Evolutionary conservation across 1,139 yeast species (phyloP), one percentile per base, ranked within the genome.

Genomic region (Geotrichum fermentans): DNA sequence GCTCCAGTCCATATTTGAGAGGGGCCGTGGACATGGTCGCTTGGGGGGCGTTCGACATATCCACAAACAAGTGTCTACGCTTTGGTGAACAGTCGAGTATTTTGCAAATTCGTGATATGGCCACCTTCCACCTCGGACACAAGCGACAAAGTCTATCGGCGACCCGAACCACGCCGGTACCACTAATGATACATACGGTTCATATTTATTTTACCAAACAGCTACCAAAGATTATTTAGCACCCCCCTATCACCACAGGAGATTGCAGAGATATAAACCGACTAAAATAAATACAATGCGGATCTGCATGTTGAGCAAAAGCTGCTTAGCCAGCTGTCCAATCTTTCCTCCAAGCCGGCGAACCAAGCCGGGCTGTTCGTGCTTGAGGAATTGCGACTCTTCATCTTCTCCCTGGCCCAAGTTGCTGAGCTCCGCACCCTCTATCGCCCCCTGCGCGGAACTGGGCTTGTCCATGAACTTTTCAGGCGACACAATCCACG

Each of bases 401-500:
- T 17, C 45, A 14, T 35, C 41, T 7, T 24, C 43, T 1, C 35
- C 32, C 8, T 28, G 16, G 6, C 30, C 21, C 20, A 13, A 35
- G 2, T 24, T 4, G 13, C 22, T 32, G 39, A 40, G 11, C 30
- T 40, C 49, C 17, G 39, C 34, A 14, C 30, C 46, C 13, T 36
- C 29, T 13, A 1, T 18, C 13, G 39, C 3, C n/a, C 24, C 22
- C 6, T 35, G 28, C 11, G 34, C 17, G 8, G 11, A 10, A 4
- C 20, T 33, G 28, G 42, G 37, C 26, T 40, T 41, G 29, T 5
- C 22, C 2, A 38, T 14, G 35, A 47, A 40, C 42, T 51, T 47
- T 21, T 51, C 50, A 2, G 54, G 54, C n/a, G 35, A 35, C 14
- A 46, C 46, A 40, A 48, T 41, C 50, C 43, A 45, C 10, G 42